Conservation (phyloP, 768 basidiomycete genomes). For the Termitomyces sp. region DNA sequence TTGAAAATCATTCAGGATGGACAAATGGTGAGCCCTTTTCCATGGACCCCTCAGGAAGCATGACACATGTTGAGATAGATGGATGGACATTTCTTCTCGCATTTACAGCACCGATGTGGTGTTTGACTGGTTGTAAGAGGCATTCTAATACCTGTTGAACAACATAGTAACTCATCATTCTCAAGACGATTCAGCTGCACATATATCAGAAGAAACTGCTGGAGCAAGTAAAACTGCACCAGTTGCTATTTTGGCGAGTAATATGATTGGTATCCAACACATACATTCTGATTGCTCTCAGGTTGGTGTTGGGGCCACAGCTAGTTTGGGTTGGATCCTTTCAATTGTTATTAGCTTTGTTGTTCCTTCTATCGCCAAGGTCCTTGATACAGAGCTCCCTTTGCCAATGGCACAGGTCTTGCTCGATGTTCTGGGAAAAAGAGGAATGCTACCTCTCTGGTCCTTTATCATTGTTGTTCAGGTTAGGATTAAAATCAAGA, state of each 20-base stretch:
- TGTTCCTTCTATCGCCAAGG: slow-evolving; percentile 26
- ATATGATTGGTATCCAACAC: neutral
- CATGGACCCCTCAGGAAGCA: too few species aligned
- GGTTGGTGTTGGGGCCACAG: neutral
- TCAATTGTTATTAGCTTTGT: neutral
- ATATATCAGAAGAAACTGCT: slow-evolving; percentile 68
- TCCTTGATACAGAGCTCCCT: slow-evolving; percentile 46
- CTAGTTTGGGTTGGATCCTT: neutral
- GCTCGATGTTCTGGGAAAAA: slow-evolving; percentile 57
- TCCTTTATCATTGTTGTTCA: slow-evolving; percentile 61
- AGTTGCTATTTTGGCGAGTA: slow-evolving; percentile 45
- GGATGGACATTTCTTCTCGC: slow-evolving; percentile 72
- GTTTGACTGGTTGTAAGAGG: slow-evolving; percentile 64
- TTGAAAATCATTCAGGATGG: slow-evolving; percentile 2
- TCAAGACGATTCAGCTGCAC: slow-evolving; percentile 71
- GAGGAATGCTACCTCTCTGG: slow-evolving; percentile 71
- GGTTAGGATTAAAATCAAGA: slow-evolving; percentile 8
- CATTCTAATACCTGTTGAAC: neutral
- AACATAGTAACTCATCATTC: neutral
- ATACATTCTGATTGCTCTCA: neutral
- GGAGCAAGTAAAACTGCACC: slow-evolving; percentile 62
- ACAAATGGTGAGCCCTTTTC: neutral
- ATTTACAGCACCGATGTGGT: slow-evolving; percentile 78
- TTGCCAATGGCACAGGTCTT: slow-evolving; percentile 74
- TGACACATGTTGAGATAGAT: slow-evolving; percentile 28